Conservation (phyloP, 2,329 filamentous ascomycete species). For the Davidsoniella eucalypti region DNA sequence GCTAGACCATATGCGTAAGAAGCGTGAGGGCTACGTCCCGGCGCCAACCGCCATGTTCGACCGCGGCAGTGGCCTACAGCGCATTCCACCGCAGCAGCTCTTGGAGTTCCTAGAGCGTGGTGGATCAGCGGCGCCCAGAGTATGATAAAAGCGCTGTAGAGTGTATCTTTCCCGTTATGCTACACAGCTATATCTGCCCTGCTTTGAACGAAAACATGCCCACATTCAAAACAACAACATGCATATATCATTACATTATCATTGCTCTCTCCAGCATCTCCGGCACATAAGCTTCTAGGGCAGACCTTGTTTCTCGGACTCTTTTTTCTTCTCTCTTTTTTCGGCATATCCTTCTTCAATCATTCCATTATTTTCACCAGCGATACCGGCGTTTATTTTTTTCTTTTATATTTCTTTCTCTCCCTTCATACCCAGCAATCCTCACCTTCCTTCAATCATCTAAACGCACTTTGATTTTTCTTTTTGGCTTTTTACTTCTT, state of each 20-base stretch:
- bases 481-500: constrained; percentile 6
- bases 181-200: background rate
- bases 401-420: constrained; percentile 5
- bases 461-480: background rate
- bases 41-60: constrained; percentile 53
- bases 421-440: background rate
- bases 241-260: background rate
- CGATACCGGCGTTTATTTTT: constrained; percentile 1
- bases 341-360: background rate
- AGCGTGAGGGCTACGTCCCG: constrained; percentile 64
- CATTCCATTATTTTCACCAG: background rate
- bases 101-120: constrained; percentile 35
- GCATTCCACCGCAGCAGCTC: constrained; percentile 45
- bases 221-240: background rate
- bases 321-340: background rate
- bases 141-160: background rate
- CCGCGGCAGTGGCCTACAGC: constrained; percentile 38
- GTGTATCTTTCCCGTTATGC: too few relatives aligned
- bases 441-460: background rate
- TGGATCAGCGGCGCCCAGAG: constrained; percentile 33
- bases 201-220: background rate
- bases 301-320: background rate
- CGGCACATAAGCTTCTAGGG: background rate
- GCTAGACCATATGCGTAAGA: constrained; percentile 60
- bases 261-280: background rate